phyloP scores from a whole-genome alignment of 768 basidiomycete species.

The Cantharellus anzutake region DNA sequence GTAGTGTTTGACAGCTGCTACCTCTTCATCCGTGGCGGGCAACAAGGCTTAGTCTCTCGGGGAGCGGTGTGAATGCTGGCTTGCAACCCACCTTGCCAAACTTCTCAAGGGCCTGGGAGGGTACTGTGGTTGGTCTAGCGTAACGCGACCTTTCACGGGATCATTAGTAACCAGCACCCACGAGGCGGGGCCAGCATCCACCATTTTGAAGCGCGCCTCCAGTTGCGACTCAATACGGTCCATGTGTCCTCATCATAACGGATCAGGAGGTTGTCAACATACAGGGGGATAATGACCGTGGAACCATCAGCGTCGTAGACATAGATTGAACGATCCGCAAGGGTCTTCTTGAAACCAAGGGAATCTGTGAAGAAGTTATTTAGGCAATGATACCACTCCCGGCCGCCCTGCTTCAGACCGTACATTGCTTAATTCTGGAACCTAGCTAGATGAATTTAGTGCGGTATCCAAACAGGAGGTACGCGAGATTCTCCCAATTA shows the following conservation, averaged over 20 bases:
- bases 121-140: conserved; percentile 11
- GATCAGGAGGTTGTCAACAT: conserved; percentile 2
- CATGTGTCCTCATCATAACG: background rate
- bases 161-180: conserved; percentile 10
- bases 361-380: background rate
- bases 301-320: background rate
- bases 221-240: background rate
- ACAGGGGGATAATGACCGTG: conserved; percentile 2
- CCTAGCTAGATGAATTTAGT: too few species aligned
- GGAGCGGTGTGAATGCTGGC: conserved; percentile 10
- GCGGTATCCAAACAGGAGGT: too few species aligned
- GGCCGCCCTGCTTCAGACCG: conserved; percentile 1
- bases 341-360: background rate
- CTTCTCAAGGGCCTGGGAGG: conserved; percentile 6
- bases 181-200: background rate
- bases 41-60: conserved; percentile 11
- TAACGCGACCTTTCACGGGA: background rate
- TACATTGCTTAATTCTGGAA: background rate
- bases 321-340: background rate
- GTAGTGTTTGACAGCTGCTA: background rate
- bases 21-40: conserved; percentile 9
- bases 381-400: background rate
- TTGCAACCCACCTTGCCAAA: conserved; percentile 7
- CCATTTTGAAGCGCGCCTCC: background rate
- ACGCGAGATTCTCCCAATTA: too few species aligned